Evolutionary conservation across 208 protist genomes (phyloP).

Genomic region (Leishmania tropica): DNA sequence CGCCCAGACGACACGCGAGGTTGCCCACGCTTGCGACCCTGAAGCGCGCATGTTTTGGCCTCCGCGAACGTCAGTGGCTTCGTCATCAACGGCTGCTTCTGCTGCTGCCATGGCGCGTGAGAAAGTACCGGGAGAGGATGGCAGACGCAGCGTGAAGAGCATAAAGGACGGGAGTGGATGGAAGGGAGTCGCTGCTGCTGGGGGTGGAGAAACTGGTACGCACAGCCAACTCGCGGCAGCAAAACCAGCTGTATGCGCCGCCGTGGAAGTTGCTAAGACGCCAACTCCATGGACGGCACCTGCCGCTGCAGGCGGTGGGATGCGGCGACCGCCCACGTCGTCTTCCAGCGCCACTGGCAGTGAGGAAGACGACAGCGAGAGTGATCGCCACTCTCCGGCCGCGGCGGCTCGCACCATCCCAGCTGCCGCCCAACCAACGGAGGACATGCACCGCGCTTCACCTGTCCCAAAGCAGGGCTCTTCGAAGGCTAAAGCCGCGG

Average conservation of each 20-base stretch:
- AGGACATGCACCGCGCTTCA: not conserved
- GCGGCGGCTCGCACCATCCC: not conserved
- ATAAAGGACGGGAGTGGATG: not conserved
- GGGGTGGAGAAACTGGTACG: not conserved
- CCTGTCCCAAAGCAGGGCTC: not conserved
- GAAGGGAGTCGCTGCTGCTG: not conserved
- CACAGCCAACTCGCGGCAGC: not conserved
- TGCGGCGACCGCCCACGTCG: not conserved
- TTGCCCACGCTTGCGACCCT: slow-evolving; percentile 30
- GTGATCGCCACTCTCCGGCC: not conserved
- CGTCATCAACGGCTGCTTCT: not conserved
- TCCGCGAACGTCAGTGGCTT: not conserved
- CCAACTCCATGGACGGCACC: not conserved
- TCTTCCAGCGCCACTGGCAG: not conserved
- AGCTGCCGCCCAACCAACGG: not conserved
- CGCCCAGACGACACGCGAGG: slow-evolving; percentile 9
- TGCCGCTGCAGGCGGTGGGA: not conserved
- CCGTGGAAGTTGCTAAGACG: not conserved
- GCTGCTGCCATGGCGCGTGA: not conserved
- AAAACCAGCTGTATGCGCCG: not conserved
- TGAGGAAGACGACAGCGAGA: not conserved
- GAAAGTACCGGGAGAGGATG: not conserved
- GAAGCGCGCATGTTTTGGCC: slow-evolving; percentile 29
- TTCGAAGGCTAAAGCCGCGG: not conserved
- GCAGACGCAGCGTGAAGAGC: not conserved